Base-by-base conservation (phyloP, 345 rosid species). In the Eucalyptus erythrocorys region DNA sequence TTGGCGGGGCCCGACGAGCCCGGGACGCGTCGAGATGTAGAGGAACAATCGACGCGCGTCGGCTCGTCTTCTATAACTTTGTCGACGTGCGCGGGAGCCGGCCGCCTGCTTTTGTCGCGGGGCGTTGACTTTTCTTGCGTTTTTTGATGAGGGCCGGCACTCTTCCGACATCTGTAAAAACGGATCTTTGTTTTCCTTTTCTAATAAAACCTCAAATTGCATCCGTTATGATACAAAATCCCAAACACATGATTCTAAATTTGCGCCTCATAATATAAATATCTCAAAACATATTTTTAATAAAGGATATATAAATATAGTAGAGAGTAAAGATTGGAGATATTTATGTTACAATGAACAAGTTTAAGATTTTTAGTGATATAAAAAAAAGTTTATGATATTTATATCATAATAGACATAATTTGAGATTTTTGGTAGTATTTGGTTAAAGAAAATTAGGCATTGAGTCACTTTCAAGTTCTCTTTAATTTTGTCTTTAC, bases 271-370 rank as follows among this genome's bases (percentile, higher is more conserved):
- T 22, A 26, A 22, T 6, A 22, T 10, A 55, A 55, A 24, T 55
- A 55, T 9, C 30, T 55, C 61, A 55, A 24, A 55, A 55, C 24
- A 55, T 55, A 55, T 55, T 5, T 55, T 55, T 30, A 10, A 55
- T 55, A 55, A 4, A 55, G 0, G 61, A 4, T 55, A 55, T 24
- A 9, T 55, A 2, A 22, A 6, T 55, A 30, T 22, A 55, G 3
- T 24, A 55, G 13, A 55, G 1, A 1, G 27, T 51, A 55, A 55
- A 55, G 24, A 26, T 55, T 2, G 0, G 5, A 13, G 13, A 1
- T 0, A 9, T 55, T 55, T 55, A 0, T 55, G 4, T 55, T 55
- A 55, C 0, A 22, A 1, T 24, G 30, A 10, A 22, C 6, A 24
- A 24, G 3, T 55, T 55, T 55, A 55, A 26, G 3, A 8, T 22